Evolutionary conservation across 2,329 filamentous ascomycete genomes (phyloP).

Genomic region (Fusarium abutilonis): DNA sequence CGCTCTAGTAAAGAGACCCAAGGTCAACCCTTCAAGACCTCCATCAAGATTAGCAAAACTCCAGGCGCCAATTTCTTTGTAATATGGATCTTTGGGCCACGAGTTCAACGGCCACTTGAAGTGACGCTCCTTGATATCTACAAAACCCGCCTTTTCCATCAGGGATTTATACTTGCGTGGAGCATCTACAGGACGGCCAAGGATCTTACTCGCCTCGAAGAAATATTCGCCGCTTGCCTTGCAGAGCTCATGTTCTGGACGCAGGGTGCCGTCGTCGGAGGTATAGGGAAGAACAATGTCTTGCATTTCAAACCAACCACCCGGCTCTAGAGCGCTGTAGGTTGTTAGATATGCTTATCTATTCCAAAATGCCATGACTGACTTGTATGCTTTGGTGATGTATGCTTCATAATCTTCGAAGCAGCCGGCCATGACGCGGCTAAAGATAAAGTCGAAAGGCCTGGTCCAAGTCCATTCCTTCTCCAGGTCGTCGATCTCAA

Average conservation of each 20-base stretch:
- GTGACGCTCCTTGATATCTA: neutral
- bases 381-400: constrained; percentile 11
- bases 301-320: constrained; percentile 17
- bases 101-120: constrained; percentile 16
- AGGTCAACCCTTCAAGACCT: constrained; percentile 12
- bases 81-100: constrained; percentile 9
- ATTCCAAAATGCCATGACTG: neutral
- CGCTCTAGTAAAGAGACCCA: constrained; percentile 7
- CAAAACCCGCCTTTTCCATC: constrained; percentile 10
- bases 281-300: constrained; percentile 5
- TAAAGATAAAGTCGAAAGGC: constrained; percentile 10
- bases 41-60: constrained; percentile 6
- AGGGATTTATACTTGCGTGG: neutral
- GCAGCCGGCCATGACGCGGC: constrained; percentile 8
- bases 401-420: constrained; percentile 10
- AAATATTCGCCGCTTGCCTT: neutral
- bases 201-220: neutral
- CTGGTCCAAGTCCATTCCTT: constrained; percentile 20
- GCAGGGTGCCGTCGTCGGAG: constrained; percentile 8
- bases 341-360: neutral
- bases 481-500: constrained; percentile 17
- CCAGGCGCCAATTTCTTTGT: constrained; percentile 14
- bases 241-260: neutral
- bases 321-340: constrained; percentile 4
- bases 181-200: neutral